Percentiles rank a stretch among this genome's conserved stretches.
phyloP scores from a whole-genome alignment of 164 flowering plant genomes.

The Malania oleifera region DNA sequence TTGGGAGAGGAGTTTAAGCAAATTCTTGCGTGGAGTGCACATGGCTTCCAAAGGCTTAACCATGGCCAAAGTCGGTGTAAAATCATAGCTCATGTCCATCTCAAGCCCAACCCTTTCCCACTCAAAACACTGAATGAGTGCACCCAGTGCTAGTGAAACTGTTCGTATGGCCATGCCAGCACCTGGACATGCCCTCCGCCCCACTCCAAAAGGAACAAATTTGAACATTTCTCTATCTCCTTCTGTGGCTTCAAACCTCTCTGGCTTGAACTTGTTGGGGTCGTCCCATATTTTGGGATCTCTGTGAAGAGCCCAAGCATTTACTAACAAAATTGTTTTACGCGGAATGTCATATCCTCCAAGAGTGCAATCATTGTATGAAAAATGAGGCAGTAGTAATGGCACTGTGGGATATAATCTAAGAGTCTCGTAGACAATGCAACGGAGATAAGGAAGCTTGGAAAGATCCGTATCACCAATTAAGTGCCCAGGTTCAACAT shows the following conservation, averaged over 20 bases:
- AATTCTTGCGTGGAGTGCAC: no score
- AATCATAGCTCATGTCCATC: no score
- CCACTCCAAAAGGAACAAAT: no score
- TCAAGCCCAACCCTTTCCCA: no score
- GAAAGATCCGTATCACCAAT: background rate
- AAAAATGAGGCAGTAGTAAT: conserved; percentile 6
- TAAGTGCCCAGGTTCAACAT: background rate
- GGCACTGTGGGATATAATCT: conserved; percentile 3
- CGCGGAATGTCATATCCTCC: conserved; percentile 5
- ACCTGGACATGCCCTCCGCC: conserved; percentile 1
- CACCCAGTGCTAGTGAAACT: background rate
- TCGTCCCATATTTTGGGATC: conserved; percentile 5
- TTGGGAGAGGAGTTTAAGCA: no score
- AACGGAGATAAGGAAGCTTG: conserved; percentile 7
- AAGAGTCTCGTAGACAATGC: conserved; percentile 7
- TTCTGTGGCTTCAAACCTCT: conserved; percentile 9
- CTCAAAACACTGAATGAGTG: background rate
- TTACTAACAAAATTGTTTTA: conserved; percentile 3
- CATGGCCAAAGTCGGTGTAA: no score
- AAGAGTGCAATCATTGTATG: conserved; percentile 1
- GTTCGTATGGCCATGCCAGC: background rate
- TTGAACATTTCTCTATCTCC: background rate
- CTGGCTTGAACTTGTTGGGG: conserved; percentile 8
- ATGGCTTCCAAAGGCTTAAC: no score
- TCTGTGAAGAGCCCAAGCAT: background rate